A percentile compares a stretch with the other conserved stretches of the same genome.
Conservation (phyloP, 1,139 yeast species). For the Taphrina flavorubra region DNA sequence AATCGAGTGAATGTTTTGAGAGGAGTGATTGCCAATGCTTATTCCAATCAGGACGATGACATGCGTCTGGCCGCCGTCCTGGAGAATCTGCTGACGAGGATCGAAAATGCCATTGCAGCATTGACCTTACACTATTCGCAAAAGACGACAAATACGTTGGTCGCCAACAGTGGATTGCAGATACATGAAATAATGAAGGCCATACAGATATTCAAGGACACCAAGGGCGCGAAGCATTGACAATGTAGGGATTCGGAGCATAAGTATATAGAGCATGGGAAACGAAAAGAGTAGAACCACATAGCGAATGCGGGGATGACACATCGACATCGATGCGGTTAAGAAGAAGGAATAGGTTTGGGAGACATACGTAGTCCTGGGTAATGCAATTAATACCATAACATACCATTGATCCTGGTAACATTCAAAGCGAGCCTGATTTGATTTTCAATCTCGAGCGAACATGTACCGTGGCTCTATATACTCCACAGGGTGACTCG, state of each 20-base stretch:
- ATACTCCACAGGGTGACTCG: constrained; percentile 87
- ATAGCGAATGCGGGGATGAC: constrained; percentile 1
- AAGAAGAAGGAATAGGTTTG: too few species aligned
- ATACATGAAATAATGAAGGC: constrained; percentile 13
- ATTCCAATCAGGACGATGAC: constrained; percentile 34
- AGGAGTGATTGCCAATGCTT: constrained; percentile 28
- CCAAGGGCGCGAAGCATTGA: not conserved
- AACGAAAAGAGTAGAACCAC: not conserved
- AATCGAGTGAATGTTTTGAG: constrained; percentile 34
- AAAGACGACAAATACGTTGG: constrained; percentile 11
- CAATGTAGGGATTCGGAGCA: not conserved
- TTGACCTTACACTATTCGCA: constrained; percentile 31
- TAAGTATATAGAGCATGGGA: constrained; percentile 2
- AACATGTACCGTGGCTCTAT: not conserved
- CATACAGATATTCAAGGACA: not conserved
- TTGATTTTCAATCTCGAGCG: too few species aligned
- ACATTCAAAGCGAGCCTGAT: too few species aligned
- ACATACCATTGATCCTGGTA: too few species aligned
- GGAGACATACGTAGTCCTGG: too few species aligned
- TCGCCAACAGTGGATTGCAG: constrained; percentile 4
- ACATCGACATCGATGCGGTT: not conserved
- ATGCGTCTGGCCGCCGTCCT: constrained; percentile 36
- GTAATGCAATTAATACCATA: too few species aligned
- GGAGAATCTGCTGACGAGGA: constrained; percentile 37
- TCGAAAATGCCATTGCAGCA: constrained; percentile 37